Evolutionary conservation across 495 filamentous ascomycete genomes (phyloP).

Genomic region (Annulohypoxylon moriforme): DNA sequence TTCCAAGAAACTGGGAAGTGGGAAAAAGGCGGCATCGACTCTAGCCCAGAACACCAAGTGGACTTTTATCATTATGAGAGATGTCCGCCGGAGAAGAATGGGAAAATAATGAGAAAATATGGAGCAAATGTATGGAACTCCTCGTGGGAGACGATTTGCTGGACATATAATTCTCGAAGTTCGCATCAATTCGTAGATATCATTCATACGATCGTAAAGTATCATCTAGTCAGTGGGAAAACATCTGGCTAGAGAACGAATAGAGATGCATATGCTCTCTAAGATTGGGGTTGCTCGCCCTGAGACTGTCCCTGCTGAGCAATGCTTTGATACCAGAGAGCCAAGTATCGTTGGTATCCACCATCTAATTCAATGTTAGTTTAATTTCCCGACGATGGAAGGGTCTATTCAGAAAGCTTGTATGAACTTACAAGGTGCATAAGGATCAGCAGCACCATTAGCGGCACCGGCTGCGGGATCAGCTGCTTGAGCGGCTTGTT

Average conservation of each 20-base stretch:
- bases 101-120: not conserved
- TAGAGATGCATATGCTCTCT: conserved; percentile 24
- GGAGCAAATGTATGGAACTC: not conserved
- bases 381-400: not conserved
- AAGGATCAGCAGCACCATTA: conserved; percentile 61
- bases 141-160: not conserved
- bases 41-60: not conserved
- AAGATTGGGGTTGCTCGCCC: conserved; percentile 43
- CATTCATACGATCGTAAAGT: not conserved
- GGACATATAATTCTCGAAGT: not conserved
- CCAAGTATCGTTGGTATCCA: conserved; percentile 70
- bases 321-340: conserved; percentile 71
- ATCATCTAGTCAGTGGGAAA: not conserved
- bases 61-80: not conserved
- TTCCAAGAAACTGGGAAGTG: not conserved
- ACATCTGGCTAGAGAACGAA: not conserved
- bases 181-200: conserved; percentile 4
- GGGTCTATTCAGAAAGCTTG: not conserved
- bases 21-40: not conserved
- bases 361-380: conserved; percentile 58
- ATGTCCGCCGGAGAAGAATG: not conserved
- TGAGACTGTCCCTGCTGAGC: conserved; percentile 53
- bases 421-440: conserved; percentile 66
- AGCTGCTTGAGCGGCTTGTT: conserved; percentile 39
- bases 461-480: conserved; percentile 44